A percentile compares a stretch with the other conserved stretches of the same genome.
phyloP scores from a whole-genome alignment of 495 filamentous ascomycete species.

The Bryoglossum gracile region DNA sequence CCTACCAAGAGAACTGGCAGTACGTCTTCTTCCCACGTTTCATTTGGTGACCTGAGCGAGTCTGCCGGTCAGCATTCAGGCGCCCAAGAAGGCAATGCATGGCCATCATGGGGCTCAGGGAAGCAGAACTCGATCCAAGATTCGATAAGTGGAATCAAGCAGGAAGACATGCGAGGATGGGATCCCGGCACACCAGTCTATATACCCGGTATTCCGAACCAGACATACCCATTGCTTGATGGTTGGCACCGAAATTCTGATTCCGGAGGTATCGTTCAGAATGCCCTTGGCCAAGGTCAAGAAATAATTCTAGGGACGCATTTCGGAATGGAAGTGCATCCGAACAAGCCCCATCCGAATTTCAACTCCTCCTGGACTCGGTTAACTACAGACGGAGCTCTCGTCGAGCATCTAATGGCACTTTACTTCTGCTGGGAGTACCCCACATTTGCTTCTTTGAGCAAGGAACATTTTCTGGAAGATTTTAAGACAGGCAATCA shows the following conservation, averaged over 20 bases:
- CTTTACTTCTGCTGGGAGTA: slow-evolving; percentile 82
- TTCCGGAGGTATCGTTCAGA: neutral
- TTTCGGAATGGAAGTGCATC: slow-evolving; percentile 1
- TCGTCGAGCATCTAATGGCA: slow-evolving; percentile 57
- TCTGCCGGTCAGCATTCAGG: neutral
- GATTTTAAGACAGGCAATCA: slow-evolving; percentile 49
- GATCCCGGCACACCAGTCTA: slow-evolving; percentile 14
- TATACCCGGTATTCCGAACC: neutral
- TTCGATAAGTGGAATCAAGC: neutral
- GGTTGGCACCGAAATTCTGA: slow-evolving; percentile 12
- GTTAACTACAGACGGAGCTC: slow-evolving; percentile 46
- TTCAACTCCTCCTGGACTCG: slow-evolving; percentile 45
- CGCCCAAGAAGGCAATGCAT: neutral
- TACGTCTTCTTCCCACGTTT: neutral
- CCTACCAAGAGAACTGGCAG: slow-evolving; percentile 1
- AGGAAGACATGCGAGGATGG: slow-evolving; percentile 14
- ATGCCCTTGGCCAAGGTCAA: slow-evolving; percentile 6
- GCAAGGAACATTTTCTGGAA: slow-evolving; percentile 62
- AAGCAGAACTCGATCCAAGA: neutral
- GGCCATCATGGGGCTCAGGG: slow-evolving; percentile 6
- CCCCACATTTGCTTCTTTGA: slow-evolving; percentile 63
- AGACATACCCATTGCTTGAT: slow-evolving; percentile 4
- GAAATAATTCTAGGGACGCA: slow-evolving; percentile 13
- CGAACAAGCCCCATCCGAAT: neutral
- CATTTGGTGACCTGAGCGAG: slow-evolving; percentile 4